Base-by-base conservation (phyloP, 2,329 filamentous ascomycete species). In the Clonostachys solani region DNA sequence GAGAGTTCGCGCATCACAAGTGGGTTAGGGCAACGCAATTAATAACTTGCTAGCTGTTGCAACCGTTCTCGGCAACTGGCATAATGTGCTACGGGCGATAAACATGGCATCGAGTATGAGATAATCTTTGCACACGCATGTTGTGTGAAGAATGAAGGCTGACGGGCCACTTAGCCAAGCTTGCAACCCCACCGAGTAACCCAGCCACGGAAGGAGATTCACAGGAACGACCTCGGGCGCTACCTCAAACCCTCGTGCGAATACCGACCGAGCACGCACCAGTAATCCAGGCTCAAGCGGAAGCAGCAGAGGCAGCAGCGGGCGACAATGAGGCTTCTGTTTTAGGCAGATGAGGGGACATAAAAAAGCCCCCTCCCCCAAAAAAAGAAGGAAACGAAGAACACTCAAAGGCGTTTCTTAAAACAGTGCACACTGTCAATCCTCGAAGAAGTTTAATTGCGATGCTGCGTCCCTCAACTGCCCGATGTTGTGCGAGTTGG, bases 11-110 rank as follows among this genome's bases (percentile, higher is more conserved):
- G 23, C 23, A 10, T n/a, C 8, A 23, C 15, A 12, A 16, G 17
- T 18, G 29, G 17, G 12, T 42, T 42, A 42, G 16, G 40, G 10
- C 12, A 33, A 43, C 23, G 10, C 29, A 19, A 17, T 43, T 15
- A 12, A 17, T 17, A 33, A 10, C 18, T 15, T 19, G 15, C 5
- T 41, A 19, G 36, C 7, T 38, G 16, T 95, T 58, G 89, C 89
- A 37, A 80, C 85, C n/a, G 89, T 95, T 18, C 74, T 95, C 62
- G 81, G 85, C 46, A 95, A 94, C 64, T 95, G 89, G 89, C 86
- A 92, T 65, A 92, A 89, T 57, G 89, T 95, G 53, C 75, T 95
- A 50, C 78, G 86, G 54, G 88, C 88, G 40, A 92, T 95, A 60
- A 87, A 87, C 60, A 92, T 94, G 87, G 89, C 89, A 51, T 92